phyloP scores from a whole-genome alignment of 1,284 basidiomycete genomes.

The Psilocybe mexicana region DNA sequence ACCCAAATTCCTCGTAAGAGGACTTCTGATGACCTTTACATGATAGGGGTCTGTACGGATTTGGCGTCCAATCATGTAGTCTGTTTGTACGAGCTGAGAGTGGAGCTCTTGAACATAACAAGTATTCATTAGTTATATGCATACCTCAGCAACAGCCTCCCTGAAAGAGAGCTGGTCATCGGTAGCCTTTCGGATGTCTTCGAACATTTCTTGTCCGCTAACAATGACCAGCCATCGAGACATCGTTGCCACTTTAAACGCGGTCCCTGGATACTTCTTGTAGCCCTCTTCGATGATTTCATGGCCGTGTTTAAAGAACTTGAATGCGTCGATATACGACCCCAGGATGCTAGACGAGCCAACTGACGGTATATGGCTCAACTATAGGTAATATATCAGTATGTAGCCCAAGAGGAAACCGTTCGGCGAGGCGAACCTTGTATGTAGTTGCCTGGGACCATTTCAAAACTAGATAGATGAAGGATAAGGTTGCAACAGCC shows the following conservation, averaged over 20 bases:
- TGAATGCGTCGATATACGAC: constrained; percentile 15
- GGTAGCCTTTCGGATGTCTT: constrained; percentile 20
- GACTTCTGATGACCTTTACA: constrained; percentile 23
- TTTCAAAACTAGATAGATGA: background rate
- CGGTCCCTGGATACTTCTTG: constrained; percentile 15
- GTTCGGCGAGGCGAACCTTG: background rate
- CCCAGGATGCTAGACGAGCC: constrained; percentile 16
- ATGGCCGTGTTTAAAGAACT: constrained; percentile 13
- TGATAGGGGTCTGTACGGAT: constrained; percentile 20
- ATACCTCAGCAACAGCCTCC: constrained; percentile 17
- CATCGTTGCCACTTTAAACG: constrained; percentile 19
- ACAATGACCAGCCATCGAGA: constrained; percentile 19
- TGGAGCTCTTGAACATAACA: background rate
- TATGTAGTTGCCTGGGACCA: background rate
- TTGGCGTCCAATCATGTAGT: constrained; percentile 21
- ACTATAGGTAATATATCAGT: background rate
- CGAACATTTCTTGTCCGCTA: constrained; percentile 16
- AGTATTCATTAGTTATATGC: background rate
- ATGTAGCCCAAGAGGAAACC: background rate
- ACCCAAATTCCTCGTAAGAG: constrained; percentile 25
- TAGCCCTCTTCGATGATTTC: constrained; percentile 20
- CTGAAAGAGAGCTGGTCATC: constrained; percentile 20
- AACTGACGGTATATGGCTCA: constrained; percentile 21
- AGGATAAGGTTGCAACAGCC: background rate
- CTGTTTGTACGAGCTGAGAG: constrained; percentile 18